Percentiles rank a stretch among this genome's conserved stretches.
Conservation (phyloP, 169 alveolate species). For the Eimeria falciformis region DNA sequence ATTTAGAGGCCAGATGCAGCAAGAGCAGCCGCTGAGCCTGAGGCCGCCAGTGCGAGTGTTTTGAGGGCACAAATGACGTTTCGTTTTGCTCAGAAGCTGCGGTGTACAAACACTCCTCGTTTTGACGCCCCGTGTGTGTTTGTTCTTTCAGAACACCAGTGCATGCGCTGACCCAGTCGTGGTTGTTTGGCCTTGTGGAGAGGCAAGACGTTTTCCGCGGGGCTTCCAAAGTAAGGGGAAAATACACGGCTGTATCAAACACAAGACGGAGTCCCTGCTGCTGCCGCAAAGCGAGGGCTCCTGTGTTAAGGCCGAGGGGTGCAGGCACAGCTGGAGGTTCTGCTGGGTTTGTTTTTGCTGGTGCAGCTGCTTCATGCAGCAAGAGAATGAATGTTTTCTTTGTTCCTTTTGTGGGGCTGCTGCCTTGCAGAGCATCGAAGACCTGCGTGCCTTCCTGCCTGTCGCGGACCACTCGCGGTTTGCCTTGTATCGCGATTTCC, state of each 20-base stretch:
- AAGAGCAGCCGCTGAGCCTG: no score
- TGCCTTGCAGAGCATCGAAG: neutral
- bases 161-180: conserved; percentile 15
- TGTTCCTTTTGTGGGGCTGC: neutral
- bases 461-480: neutral
- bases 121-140: no score
- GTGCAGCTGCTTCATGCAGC: neutral
- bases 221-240: neutral
- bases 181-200: neutral
- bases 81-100: no score
- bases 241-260: no score
- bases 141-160: conserved; percentile 1
- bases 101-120: no score
- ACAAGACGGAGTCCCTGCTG: neutral
- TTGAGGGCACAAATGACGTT: no score
- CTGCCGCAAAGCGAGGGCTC: neutral
- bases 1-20: no score
- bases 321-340: neutral
- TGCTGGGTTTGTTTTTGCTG: neutral
- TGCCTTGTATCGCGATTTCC: neutral
- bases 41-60: no score
- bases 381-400: no score
- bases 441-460: neutral
- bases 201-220: conserved; percentile 15
- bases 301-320: neutral